Evolutionary conservation across 805 yeast species (phyloP), one percentile per base, ranked within the genome.

Genomic region (Sugiyamaella valdiviana): DNA sequence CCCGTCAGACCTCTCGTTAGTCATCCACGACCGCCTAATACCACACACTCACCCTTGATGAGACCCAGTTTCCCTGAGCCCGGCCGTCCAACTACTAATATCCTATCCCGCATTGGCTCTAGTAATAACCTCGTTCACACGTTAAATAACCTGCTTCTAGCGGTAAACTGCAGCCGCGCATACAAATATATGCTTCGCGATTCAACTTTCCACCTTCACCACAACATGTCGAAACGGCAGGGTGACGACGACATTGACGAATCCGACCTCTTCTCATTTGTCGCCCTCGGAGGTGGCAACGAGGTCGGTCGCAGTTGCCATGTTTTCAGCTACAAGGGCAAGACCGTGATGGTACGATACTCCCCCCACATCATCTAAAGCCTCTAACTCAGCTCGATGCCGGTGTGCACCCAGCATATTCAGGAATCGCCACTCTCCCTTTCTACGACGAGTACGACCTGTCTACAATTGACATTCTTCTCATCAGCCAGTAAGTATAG

Each of bases 271-370:
- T 71, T 85, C 52, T 79, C 78, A 63, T 93, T 93, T 70, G 79
- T 85, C 52, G 90, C 95, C 20, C 75, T 93, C 5, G 99, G 99
- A 6, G 99, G 98, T n/a, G 95, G 98, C 54, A 87, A 85, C 57
- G 99, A 93, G 64, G 99, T 93, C 5, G 99, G 99, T 2, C 71
- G 99, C 51, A 87, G 96, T 29, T 91, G 98, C 62, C 99, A 93
- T 62, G 82, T 93, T 39, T 72, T 93, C 26, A 90, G 85, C 57
- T 93, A 84, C 68, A 89, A 88, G 63, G 96, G 95, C 50, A 91
- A 93, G 62, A 90, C 91, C 4, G 83, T 93, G 44, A 93, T 93
- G 99, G 32, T 26, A 26, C 32, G 32, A n/a, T n/a, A n/a, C n/a
- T n/a, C n/a, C n/a, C n/a, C n/a, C n/a, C n/a, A n/a, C n/a, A n/a